Conservation (phyloP, 2,329 filamentous ascomycete genomes). For the Cladophialophora immunda region DNA sequence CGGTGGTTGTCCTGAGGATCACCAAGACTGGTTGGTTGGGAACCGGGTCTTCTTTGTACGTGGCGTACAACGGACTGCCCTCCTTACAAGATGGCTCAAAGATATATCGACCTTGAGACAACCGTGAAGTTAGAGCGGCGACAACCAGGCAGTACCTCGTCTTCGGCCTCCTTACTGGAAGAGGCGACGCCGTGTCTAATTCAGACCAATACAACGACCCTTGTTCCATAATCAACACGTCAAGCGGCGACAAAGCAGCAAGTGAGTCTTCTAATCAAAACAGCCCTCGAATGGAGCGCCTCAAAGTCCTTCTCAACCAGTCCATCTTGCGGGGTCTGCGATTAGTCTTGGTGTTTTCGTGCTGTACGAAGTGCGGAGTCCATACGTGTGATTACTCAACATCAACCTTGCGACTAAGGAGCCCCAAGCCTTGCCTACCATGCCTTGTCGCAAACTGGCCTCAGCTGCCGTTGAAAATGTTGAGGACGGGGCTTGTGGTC, state of each 20-base stretch:
- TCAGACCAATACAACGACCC: not conserved
- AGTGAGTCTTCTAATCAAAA: slow-evolving; percentile 1
- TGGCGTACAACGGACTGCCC: not conserved
- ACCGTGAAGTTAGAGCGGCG: not conserved
- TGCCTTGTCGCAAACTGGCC: not conserved
- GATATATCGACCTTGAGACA: not conserved
- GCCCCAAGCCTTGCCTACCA: not conserved
- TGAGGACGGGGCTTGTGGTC: not conserved
- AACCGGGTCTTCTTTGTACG: not conserved
- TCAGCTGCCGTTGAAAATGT: not conserved
- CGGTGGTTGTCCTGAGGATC: not conserved
- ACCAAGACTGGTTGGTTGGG: not conserved
- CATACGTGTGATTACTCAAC: not conserved
- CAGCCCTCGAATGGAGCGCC: not conserved
- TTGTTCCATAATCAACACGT: not conserved
- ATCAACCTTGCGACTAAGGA: slow-evolving; percentile 1
- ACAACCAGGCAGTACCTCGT: not conserved
- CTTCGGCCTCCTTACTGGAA: not conserved
- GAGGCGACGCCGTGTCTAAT: not conserved
- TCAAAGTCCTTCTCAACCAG: not conserved
- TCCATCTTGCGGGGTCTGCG: not conserved
- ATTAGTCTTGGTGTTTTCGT: not conserved
- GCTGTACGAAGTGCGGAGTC: not conserved
- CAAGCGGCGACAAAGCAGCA: slow-evolving; percentile 4
- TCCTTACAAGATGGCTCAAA: not conserved